Base-by-base conservation (phyloP, 208 protist genomes). In the Strigomonas culicis region DNA sequence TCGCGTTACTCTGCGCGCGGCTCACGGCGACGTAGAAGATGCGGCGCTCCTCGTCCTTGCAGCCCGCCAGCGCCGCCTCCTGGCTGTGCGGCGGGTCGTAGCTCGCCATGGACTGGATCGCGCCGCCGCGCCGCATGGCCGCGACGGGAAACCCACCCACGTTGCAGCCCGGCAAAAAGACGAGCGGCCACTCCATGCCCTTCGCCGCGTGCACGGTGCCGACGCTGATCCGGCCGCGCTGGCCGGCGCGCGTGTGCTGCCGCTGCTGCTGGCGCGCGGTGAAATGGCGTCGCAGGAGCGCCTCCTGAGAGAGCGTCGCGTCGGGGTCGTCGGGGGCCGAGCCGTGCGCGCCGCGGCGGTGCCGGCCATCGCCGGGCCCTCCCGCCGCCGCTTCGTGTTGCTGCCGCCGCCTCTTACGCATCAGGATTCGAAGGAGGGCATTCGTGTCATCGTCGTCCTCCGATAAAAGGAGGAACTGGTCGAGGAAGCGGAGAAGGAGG, bases 11-110 rank as follows among this genome's bases (percentile, higher is more conserved):
- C 39, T 44, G 39, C 39, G 90, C 90, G 31, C 90, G 86, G 65
- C 82, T 95, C 76, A 95, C 84, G 24, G 74, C 90, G 4, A 95
- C 90, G 74, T 95, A 95, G 51, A 95, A 95, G 27, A 95, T 70
- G 17, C 90, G 86, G 31, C 74, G 59, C 68, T 95, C 90, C 58
- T 95, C 90, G 0, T 75, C 63, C n/a, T 55, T 73, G 39, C 39
- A 44, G 39, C 39, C 13, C 10, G 8, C 39, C 39, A 44, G 15
- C 11, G 39, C 39, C 3, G 39, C 39, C 1, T 4, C 39, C 39
- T 44, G 39, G 1, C 8, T 22, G 32, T 39, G 32, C 32, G 32
- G 32, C 10, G 32, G 6, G 10, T 10, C 10, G 32, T 39, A 39
- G 6, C 6, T 39, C 6, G 39, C 39, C 39, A 44, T 61, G 57